phyloP scores from a whole-genome alignment of 192 early-diverging fungal species.

The Umbelopsis ramanniana region DNA sequence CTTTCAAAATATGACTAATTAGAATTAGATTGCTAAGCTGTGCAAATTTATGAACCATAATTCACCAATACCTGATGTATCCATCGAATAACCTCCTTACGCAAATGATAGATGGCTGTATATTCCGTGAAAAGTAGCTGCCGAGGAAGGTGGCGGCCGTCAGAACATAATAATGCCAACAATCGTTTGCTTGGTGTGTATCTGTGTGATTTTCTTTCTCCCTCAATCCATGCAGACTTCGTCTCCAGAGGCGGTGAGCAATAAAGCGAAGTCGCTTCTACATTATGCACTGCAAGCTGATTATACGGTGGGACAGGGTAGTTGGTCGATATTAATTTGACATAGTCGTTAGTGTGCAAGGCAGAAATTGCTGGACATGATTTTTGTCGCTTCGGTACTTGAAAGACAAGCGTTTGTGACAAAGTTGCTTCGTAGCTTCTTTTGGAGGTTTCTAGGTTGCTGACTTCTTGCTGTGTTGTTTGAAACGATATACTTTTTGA shows the following conservation, averaged over 20 bases:
- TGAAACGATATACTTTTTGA: constrained; percentile 1
- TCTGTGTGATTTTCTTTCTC: neutral
- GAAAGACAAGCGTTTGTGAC: constrained; percentile 4
- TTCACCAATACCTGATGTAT: neutral
- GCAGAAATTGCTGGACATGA: constrained; percentile 18
- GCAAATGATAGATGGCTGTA: constrained; percentile 12
- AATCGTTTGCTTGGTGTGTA: constrained; percentile 10
- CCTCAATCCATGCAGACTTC: neutral
- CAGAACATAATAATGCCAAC: constrained; percentile 1
- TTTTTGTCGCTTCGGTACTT: constrained; percentile 12
- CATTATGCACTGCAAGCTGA: neutral
- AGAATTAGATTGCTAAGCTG: neutral
- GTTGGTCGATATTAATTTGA: neutral
- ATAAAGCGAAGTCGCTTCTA: neutral
- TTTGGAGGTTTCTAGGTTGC: neutral
- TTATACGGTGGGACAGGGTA: neutral
- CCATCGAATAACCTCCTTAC: constrained; percentile 18
- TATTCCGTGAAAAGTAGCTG: constrained; percentile 5
- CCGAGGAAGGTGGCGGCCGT: neutral
- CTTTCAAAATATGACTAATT: neutral
- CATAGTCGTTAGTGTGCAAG: neutral
- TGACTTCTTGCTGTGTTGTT: neutral
- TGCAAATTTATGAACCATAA: neutral
- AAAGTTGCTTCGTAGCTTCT: neutral
- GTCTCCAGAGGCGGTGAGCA: neutral